Percentiles rank a stretch among this genome's conserved stretches.
These are phyloP conservation scores for Metarhizium rileyi DNA, from an alignment of 2,329 filamentous ascomycete species.

Conservation along the genomic window DNA sequence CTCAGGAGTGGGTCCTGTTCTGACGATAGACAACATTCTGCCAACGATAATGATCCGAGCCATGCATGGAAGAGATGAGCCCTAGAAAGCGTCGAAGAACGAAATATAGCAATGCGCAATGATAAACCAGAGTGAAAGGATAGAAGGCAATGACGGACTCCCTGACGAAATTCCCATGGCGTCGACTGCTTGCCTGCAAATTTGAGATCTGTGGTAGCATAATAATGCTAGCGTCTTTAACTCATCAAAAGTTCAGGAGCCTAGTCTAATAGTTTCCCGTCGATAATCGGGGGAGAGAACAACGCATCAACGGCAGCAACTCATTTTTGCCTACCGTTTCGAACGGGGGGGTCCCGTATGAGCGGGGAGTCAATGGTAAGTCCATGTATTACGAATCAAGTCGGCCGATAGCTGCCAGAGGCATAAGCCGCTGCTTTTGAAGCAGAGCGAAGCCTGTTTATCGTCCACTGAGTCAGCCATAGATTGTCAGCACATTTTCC, in stretches of 20 bases:
- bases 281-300: background rate
- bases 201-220: background rate
- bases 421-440: slow-evolving; percentile 54
- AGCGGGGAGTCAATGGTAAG: slow-evolving; percentile 4
- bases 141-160: slow-evolving; percentile 14
- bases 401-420: slow-evolving; percentile 29
- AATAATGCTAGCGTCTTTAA: background rate
- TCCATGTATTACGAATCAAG: slow-evolving; percentile 19
- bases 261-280: background rate
- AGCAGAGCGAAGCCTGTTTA: slow-evolving; percentile 77
- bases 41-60: slow-evolving; percentile 25
- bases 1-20: background rate
- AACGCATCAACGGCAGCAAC: background rate
- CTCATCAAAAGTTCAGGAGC: background rate
- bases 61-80: slow-evolving; percentile 24
- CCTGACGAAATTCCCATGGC: background rate
- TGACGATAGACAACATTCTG: slow-evolving; percentile 8
- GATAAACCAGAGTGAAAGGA: slow-evolving; percentile 11
- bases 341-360: slow-evolving; percentile 6
- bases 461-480: slow-evolving; percentile 77
- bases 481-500: slow-evolving; percentile 59
- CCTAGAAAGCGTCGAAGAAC: slow-evolving; percentile 31
- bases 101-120: slow-evolving; percentile 30
- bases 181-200: background rate
- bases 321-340: slow-evolving; percentile 4